Base-by-base conservation (phyloP, 2,329 filamentous ascomycete genomes). In the Phyllosticta citriasiana region DNA sequence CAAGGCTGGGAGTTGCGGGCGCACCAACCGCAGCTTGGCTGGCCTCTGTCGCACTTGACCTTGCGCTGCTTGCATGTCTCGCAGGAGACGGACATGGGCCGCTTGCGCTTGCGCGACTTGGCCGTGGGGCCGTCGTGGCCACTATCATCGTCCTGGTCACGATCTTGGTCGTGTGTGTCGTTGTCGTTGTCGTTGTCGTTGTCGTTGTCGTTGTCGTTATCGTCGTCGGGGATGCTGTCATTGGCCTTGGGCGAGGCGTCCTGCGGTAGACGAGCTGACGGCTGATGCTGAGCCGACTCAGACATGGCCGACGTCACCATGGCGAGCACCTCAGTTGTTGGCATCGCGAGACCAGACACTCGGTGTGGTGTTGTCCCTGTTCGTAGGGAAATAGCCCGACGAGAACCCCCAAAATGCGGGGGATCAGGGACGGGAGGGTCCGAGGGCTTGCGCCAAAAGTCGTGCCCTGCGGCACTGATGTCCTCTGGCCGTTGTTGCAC, bases 41-140 rank as follows among this genome's bases (percentile, higher is more conserved):
- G 87, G 4, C 85, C 86, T 40, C 89, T 83, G 73, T 92, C 88
- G 63, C 73, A 76, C 75, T 76, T 75, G 58, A 90, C 88, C 80
- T 92, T 93, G 77, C 89, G 80, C 73, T 88, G 85, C 74, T 92
- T 91, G 78, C 88, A 91, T 57, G 88, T 80, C 75, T 92, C 89
- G 70, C 89, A 83, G 67, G 78, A 81, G 35, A 83, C 81, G 57
- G 75, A 77, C 70, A 81, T 74, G 53, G 78, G 78, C 61, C 80
- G 72, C 70, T 79, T 80, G 63, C 79, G 78, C 70, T 82, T 82
- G 57, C 74, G 71, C 40, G 66, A 69, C 30, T 55, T 55, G 53
- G 16, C 26, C 40, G 19, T 26, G 53, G 14, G 33, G 53, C 51
- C 58, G 53, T 50, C 52, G 33, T 33, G 52, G 58, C 50, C 58